Conservation (phyloP, 129 eudicot species). For the Apium graveolens region DNA sequence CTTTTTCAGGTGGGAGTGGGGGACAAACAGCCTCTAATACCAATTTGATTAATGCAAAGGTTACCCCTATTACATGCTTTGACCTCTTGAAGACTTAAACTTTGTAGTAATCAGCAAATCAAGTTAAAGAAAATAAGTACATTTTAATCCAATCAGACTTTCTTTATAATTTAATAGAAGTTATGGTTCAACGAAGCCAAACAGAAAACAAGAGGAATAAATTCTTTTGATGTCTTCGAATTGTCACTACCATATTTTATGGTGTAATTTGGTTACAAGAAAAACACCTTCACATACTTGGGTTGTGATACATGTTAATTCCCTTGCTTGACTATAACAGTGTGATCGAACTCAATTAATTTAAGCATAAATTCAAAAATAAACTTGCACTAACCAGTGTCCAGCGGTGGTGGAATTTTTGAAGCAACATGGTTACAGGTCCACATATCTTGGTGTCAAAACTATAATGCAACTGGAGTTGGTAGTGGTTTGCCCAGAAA, state of each 20-base stretch:
- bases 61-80: too few relatives aligned
- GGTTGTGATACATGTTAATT: background rate
- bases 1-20: too few relatives aligned
- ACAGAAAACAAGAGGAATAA: background rate
- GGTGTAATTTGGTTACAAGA: background rate
- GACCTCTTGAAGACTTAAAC: too few relatives aligned
- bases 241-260: too few relatives aligned
- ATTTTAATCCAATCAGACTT: background rate
- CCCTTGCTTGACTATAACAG: background rate
- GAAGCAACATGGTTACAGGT: background rate
- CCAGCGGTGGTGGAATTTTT: background rate
- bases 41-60: too few relatives aligned
- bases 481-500: conserved; percentile 24
- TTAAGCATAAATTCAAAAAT: background rate
- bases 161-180: background rate
- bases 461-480: conserved; percentile 15
- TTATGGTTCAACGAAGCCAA: background rate
- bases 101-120: too few relatives aligned
- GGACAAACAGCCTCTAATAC: too few relatives aligned
- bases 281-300: background rate
- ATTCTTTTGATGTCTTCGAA: background rate
- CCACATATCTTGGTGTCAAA: background rate
- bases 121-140: background rate
- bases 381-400: background rate
- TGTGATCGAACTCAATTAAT: background rate